Conservation (phyloP, 805 yeast genomes). For the Nakazawaea anatomiae region DNA sequence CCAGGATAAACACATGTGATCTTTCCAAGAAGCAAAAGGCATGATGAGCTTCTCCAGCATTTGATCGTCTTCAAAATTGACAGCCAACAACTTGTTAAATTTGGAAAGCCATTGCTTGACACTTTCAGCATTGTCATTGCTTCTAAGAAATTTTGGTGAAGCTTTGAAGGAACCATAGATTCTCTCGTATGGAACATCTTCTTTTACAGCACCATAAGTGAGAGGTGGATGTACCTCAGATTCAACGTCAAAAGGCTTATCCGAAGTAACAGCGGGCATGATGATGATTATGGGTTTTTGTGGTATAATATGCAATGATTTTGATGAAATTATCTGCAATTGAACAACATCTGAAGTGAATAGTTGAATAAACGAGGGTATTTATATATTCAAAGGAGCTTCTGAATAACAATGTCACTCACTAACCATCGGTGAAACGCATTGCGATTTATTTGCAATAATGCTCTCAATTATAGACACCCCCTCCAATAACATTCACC, state of each 20-base stretch:
- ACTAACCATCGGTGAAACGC: no score
- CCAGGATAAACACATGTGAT: conserved; percentile 27
- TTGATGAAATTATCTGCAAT: no score
- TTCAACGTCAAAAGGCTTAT: conserved; percentile 13
- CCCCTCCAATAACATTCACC: no score
- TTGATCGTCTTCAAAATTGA: not conserved
- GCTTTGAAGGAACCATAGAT: conserved; percentile 12
- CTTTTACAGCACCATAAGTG: conserved; percentile 12
- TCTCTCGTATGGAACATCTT: conserved; percentile 13
- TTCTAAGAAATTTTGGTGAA: conserved; percentile 11
- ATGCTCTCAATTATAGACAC: no score
- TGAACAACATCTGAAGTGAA: no score
- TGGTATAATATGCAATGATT: no score
- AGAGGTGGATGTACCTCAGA: conserved; percentile 16
- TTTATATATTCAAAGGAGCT: no score
- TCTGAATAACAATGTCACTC: no score
- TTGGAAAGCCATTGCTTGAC: conserved; percentile 13
- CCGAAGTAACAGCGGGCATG: conserved; percentile 8
- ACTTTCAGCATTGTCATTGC: conserved; percentile 5
- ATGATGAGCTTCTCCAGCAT: conserved; percentile 19
- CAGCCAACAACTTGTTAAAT: conserved; percentile 11
- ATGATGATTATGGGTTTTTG: not conserved
- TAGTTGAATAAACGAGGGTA: no score
- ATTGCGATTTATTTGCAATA: no score
- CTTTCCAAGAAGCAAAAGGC: conserved; percentile 30